These are phyloP conservation scores for Carpinus viminea DNA, from an alignment of 306 rosid genomes.

Conservation along the genomic window DNA sequence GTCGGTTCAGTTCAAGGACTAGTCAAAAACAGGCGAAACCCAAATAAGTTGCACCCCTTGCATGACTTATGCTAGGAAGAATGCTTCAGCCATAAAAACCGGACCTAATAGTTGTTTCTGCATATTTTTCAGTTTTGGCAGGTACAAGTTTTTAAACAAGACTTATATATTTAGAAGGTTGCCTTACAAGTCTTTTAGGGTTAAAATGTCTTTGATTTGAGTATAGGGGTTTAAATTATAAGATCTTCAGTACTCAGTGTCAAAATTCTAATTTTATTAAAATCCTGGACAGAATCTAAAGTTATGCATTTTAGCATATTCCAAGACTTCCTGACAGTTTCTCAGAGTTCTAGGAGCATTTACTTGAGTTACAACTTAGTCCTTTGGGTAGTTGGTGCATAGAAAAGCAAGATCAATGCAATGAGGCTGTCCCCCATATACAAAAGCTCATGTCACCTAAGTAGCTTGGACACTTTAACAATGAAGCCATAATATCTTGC, in stretches of 20 bases:
- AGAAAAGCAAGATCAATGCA: background rate
- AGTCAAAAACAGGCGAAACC: background rate
- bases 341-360: background rate
- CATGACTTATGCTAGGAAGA: background rate
- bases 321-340: background rate
- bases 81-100: background rate
- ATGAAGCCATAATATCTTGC: background rate
- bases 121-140: background rate
- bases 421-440: background rate
- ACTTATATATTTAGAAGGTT: background rate
- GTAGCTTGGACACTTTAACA: background rate
- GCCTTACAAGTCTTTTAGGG: background rate
- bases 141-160: background rate
- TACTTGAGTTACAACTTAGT: background rate
- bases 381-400: background rate
- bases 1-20: background rate
- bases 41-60: background rate
- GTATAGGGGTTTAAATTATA: background rate
- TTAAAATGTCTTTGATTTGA: background rate
- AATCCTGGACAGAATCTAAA: background rate
- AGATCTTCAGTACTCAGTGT: background rate
- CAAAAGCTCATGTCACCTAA: background rate
- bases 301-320: too few relatives aligned
- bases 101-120: background rate
- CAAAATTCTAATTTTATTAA: background rate